Evolutionary conservation across 164 flowering plant genomes (phyloP), one percentile per base, ranked within the genome.

Genomic region (Echeveria elegans): DNA sequence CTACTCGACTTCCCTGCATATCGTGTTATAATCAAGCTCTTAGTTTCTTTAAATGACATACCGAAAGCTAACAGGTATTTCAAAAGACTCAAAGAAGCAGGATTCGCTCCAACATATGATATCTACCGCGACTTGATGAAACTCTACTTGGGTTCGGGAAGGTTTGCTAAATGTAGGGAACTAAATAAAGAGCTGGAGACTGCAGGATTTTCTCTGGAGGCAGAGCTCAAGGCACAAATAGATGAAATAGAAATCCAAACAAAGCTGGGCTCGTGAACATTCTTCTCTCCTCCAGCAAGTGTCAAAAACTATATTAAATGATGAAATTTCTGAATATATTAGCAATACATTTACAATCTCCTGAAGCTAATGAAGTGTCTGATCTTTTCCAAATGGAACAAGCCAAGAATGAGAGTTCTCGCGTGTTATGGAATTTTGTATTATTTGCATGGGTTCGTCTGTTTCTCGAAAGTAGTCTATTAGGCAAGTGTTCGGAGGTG

Each of bases 1-100:
- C 80, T 85, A 47, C 72, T 90, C 56, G 96, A 90, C 84, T 88
- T 90, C 68, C 90, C 97, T n/a, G 90, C 94, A 64, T 88, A 82
- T 74, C 83, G 90, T 36, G 97, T 90, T 43, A 85, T 79, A 24
- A 85, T 90, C 62, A 87, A 75, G 78, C 82, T 93, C 30, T 85
- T 81, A 71, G 91, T 82, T 69, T 87, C 86, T 65, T 62, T 86
- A 65, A 77, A 82, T 75, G 99, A 91, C 77, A 78, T 89, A 24
- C 70, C 90, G 2, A 86, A 92, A 71, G 79, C 92, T 52, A 75
- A 66, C 14, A 84, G 88, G 71, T 93, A 93, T 53, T 89, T 86
- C 66, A 77, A 89, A 0, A 87, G 80, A 68, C 86, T 89, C 12
- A 93, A 93, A 77, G 96, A 88, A 63, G 87, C 88, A 15, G 92